Evolutionary conservation across 2,329 filamentous ascomycete genomes (phyloP).

Genomic region (Fusarium xyrophilum): DNA sequence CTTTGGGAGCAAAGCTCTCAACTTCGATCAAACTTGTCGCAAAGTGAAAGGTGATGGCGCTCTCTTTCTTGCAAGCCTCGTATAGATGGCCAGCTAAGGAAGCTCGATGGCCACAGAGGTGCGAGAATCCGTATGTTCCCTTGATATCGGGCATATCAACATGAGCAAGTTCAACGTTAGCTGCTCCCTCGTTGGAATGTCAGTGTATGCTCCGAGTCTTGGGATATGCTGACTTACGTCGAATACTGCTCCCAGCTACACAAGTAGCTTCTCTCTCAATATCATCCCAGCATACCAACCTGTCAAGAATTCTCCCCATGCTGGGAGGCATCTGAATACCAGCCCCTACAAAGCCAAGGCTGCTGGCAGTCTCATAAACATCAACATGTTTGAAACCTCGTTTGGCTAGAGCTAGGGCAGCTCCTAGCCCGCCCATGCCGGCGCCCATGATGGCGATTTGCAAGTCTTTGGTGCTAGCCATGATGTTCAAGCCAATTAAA

Average conservation of each 20-base stretch:
- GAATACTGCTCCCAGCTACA: constrained; percentile 43
- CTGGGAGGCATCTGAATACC: constrained; percentile 87
- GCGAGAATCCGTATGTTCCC: constrained; percentile 73
- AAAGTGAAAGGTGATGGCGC: constrained; percentile 73
- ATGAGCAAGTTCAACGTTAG: constrained; percentile 72
- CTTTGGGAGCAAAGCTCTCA: constrained; percentile 32
- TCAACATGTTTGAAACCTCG: constrained; percentile 39
- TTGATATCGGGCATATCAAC: constrained; percentile 73
- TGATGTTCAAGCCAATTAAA: background rate
- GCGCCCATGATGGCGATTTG: constrained; percentile 38
- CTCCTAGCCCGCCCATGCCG: constrained; percentile 51
- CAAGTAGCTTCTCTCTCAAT: constrained; percentile 53
- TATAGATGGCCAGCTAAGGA: constrained; percentile 74
- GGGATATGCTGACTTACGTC: constrained; percentile 27
- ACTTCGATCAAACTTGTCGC: constrained; percentile 39
- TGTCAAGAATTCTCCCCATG: constrained; percentile 77
- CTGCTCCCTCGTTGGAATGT: constrained; percentile 64
- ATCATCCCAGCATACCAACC: constrained; percentile 73
- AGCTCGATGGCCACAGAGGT: constrained; percentile 80
- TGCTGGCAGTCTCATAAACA: constrained; percentile 39
- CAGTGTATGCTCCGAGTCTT: background rate
- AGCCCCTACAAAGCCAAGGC: constrained; percentile 66
- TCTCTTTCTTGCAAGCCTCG: constrained; percentile 69
- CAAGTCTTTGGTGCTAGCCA: constrained; percentile 32
- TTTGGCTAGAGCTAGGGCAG: constrained; percentile 48